Percentiles rank a stretch among this genome's conserved stretches.
phyloP scores from a whole-genome alignment of 495 filamentous ascomycete species.

The Neurospora sp. region DNA sequence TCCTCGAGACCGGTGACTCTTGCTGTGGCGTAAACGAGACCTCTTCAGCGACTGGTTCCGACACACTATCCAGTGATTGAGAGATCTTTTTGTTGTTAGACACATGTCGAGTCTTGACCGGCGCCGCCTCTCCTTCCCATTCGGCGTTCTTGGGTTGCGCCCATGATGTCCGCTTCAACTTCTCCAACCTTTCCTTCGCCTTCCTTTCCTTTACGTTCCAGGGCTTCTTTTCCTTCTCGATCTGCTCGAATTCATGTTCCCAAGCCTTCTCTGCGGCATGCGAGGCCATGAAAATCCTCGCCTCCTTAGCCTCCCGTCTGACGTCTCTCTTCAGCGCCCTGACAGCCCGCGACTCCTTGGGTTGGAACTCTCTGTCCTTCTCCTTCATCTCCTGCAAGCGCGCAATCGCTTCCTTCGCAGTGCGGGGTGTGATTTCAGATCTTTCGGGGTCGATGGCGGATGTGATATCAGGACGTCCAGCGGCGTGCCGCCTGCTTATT shows the following conservation, averaged over 20 bases:
- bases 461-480: neutral
- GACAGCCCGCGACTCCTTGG: neutral
- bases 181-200: neutral
- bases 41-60: neutral
- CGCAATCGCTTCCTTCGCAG: neutral
- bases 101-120: neutral
- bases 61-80: neutral
- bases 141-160: neutral
- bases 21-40: neutral
- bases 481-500: neutral
- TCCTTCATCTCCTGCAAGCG: neutral
- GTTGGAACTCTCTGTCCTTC: neutral
- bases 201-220: neutral
- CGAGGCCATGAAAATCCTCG: neutral
- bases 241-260: neutral
- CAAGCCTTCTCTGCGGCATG: neutral
- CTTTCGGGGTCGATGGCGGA: neutral
- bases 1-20: neutral
- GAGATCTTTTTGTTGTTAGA: neutral
- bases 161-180: neutral
- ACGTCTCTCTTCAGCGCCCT: neutral
- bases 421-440: neutral
- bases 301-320: neutral
- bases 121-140: neutral
- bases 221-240: constrained; percentile 1